Conservation (phyloP, 305 asterid species). For the Fraxinus baroniana region DNA sequence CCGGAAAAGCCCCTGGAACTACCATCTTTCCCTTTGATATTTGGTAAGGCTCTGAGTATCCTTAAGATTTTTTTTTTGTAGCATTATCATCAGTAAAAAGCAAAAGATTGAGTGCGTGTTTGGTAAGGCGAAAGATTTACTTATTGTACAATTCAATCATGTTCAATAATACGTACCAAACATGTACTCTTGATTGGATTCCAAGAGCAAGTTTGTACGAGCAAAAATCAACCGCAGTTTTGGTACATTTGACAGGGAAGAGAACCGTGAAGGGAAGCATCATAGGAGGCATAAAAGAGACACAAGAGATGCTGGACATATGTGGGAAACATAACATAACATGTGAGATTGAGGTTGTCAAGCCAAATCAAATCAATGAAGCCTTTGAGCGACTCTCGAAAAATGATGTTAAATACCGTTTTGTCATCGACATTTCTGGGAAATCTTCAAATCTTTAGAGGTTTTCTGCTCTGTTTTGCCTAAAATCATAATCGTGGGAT, state of each 20-base stretch:
- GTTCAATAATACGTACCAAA: background rate
- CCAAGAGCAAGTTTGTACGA: background rate
- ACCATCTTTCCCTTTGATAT: conserved; percentile 64
- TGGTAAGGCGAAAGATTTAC: background rate
- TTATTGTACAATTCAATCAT: background rate
- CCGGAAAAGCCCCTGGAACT: conserved; percentile 75
- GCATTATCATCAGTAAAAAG: background rate
- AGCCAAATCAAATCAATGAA: conserved; percentile 46
- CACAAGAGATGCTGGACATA: conserved; percentile 77
- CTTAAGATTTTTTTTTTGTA: background rate
- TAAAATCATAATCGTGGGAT: too few relatives aligned
- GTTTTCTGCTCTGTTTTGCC: background rate
- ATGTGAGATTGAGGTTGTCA: conserved; percentile 70
- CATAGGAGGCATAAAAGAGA: conserved; percentile 75
- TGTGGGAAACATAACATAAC: conserved; percentile 69
- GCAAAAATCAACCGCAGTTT: background rate
- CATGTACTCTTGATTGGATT: background rate
- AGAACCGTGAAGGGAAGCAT: conserved; percentile 79
- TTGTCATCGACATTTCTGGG: conserved; percentile 65
- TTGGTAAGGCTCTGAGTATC: conserved; percentile 34
- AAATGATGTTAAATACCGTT: conserved; percentile 83
- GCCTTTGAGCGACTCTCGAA: conserved; percentile 59
- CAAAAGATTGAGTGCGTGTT: background rate
- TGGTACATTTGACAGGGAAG: conserved; percentile 44
- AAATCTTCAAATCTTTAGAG: conserved; percentile 23